Evolutionary conservation across 768 basidiomycete genomes (phyloP).

Genomic region (Trametes cubensis): DNA sequence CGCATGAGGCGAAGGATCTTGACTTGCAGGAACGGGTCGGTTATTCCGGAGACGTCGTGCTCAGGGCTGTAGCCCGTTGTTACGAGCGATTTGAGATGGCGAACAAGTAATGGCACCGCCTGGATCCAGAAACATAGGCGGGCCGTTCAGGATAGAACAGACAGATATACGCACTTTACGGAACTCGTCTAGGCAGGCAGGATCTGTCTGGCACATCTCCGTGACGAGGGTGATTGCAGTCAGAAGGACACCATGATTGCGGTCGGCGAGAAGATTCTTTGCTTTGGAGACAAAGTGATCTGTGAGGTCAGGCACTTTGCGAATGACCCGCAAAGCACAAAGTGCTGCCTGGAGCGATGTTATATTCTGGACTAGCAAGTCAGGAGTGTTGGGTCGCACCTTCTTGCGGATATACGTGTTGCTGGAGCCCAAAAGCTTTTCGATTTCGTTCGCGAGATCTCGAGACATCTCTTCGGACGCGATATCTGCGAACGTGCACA

Average conservation of each 20-base stretch:
- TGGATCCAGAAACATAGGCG: constrained; percentile 36
- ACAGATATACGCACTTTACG: constrained; percentile 65
- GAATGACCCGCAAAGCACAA: constrained; percentile 91
- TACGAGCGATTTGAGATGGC: constrained; percentile 91
- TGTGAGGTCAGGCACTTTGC: constrained; percentile 93
- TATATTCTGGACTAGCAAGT: neutral
- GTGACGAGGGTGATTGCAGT: constrained; percentile 93
- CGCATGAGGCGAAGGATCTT: constrained; percentile 90
- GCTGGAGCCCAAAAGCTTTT: constrained; percentile 94
- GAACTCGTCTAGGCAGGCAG: constrained; percentile 77
- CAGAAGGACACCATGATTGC: constrained; percentile 95
- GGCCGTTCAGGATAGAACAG: neutral
- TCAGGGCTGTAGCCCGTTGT: constrained; percentile 98
- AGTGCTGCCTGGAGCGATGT: constrained; percentile 73
- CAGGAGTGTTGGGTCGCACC: constrained; percentile 46
- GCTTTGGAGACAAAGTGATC: constrained; percentile 91
- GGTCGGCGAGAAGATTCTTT: constrained; percentile 89
- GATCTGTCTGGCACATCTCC: constrained; percentile 89
- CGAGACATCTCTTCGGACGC: constrained; percentile 99
- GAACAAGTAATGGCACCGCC: constrained; percentile 92
- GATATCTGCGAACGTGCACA: constrained; percentile 98
- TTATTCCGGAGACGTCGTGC: constrained; percentile 99
- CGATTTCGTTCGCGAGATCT: constrained; percentile 96
- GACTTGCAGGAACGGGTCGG: constrained; percentile 93
- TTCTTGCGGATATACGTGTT: constrained; percentile 99